Conservation (phyloP, 805 yeast genomes). For the Blastobotrys attinorum region DNA sequence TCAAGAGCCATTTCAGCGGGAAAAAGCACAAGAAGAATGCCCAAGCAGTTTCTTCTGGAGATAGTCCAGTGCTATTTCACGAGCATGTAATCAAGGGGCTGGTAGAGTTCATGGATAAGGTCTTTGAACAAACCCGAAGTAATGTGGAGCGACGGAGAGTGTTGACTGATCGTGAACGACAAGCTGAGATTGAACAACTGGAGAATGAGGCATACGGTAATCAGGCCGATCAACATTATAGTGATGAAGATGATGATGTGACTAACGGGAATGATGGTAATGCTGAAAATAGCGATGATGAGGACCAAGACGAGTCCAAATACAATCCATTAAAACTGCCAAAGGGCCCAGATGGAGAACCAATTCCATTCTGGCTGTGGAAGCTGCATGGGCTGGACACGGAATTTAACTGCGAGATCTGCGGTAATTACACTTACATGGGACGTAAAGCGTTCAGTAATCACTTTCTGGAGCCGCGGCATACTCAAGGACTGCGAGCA, state of each 20-base stretch:
- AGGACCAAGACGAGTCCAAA: constrained; percentile 28
- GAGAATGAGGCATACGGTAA: constrained; percentile 26
- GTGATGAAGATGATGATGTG: constrained; percentile 8
- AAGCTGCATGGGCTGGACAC: constrained; percentile 79
- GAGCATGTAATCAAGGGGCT: constrained; percentile 37
- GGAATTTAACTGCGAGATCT: constrained; percentile 72
- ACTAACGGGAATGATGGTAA: constrained; percentile 11
- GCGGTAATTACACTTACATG: constrained; percentile 64
- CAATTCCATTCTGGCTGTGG: constrained; percentile 90
- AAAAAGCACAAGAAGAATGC: constrained; percentile 61
- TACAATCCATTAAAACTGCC: constrained; percentile 56
- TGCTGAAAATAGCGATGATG: constrained; percentile 16
- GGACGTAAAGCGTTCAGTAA: constrained; percentile 66
- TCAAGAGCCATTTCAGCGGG: constrained; percentile 59
- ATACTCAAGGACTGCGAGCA: constrained; percentile 62
- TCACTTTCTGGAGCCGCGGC: constrained; percentile 70
- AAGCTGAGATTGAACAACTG: constrained; percentile 43
- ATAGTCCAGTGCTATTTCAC: constrained; percentile 22
- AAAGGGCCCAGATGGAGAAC: constrained; percentile 79
- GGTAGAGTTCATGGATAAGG: constrained; percentile 32
- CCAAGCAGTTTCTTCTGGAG: constrained; percentile 4
- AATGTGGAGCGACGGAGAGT: constrained; percentile 56
- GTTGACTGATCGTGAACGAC: constrained; percentile 62
- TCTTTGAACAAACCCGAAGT: constrained; percentile 43
- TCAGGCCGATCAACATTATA: constrained; percentile 2